These are phyloP conservation scores for Lasiodiplodia theobromae DNA, from an alignment of 2,329 filamentous ascomycete species.

Conservation along the genomic window DNA sequence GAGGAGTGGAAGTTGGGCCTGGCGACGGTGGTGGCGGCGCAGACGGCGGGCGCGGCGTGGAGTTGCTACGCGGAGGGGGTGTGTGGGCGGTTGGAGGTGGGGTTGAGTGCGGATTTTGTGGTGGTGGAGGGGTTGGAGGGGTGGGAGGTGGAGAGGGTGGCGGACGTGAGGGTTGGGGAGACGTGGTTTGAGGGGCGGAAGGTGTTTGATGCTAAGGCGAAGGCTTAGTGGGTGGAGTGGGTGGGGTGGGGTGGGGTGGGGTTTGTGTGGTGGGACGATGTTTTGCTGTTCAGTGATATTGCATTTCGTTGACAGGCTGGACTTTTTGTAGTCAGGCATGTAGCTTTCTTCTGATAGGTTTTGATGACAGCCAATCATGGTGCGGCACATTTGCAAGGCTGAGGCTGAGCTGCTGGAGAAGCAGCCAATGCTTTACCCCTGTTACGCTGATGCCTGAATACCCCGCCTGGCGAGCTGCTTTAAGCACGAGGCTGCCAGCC, in stretches of 20 bases:
- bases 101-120: slow-evolving; percentile 66
- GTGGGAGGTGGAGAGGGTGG: slow-evolving; percentile 57
- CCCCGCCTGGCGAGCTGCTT: no score
- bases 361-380: no score
- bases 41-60: slow-evolving; percentile 63
- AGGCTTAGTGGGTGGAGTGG: no score
- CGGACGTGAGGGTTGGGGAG: slow-evolving; percentile 56
- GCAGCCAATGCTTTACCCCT: no score
- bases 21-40: slow-evolving; percentile 62
- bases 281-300: background rate
- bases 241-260: background rate
- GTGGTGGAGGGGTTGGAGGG: slow-evolving; percentile 59
- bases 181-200: slow-evolving; percentile 62
- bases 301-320: no score
- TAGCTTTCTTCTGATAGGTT: no score
- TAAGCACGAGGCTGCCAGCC: no score
- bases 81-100: slow-evolving; percentile 61
- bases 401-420: no score
- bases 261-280: background rate
- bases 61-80: slow-evolving; percentile 64
- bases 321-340: no score
- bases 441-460: no score
- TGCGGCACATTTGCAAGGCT: no score
- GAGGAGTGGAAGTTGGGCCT: slow-evolving; percentile 61
- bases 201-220: slow-evolving; percentile 42